These are phyloP conservation scores for Pseudonitzschia multiseries DNA, from an alignment of 108 stramenopile genomes.

Conservation along the genomic window DNA sequence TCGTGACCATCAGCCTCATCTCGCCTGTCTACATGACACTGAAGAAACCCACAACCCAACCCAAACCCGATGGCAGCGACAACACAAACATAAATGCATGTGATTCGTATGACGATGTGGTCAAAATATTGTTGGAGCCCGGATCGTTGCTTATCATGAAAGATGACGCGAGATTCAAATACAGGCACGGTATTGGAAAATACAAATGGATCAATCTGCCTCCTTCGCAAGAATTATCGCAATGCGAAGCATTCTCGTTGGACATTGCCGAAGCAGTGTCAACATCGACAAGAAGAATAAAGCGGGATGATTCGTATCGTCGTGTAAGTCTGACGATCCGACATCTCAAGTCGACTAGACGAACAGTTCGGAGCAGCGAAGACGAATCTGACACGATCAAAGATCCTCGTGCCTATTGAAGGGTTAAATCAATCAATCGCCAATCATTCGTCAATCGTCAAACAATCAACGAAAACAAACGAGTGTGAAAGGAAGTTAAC, in stretches of 20 bases:
- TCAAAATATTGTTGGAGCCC: conserved; percentile 25
- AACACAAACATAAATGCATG: conserved; percentile 11
- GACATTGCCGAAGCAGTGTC: not conserved
- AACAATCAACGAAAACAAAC: too few relatives aligned
- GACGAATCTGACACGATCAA: conserved; percentile 20
- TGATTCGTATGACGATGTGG: conserved; percentile 19
- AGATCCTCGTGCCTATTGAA: conserved; percentile 12
- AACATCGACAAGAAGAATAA: not conserved
- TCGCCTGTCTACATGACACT: conserved; percentile 32
- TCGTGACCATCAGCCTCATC: conserved; percentile 13
- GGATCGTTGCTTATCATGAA: conserved; percentile 29
- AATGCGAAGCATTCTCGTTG: not conserved
- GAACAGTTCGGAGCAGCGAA: not conserved
- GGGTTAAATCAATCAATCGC: not conserved
- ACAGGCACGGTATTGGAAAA: conserved; percentile 29
- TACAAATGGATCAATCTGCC: conserved; percentile 24
- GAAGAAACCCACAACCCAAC: conserved; percentile 17
- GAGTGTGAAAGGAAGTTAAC: too few relatives aligned
- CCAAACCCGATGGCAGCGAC: not conserved
- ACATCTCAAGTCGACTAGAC: conserved; percentile 20
- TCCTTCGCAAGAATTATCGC: not conserved
- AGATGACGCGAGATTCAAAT: conserved; percentile 20
- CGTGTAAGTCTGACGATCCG: conserved; percentile 28
- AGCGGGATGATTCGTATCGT: conserved; percentile 25
- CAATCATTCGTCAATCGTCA: too few relatives aligned